Conservation (phyloP, 108 stramenopile species). For the Licmophora abbreviata region DNA sequence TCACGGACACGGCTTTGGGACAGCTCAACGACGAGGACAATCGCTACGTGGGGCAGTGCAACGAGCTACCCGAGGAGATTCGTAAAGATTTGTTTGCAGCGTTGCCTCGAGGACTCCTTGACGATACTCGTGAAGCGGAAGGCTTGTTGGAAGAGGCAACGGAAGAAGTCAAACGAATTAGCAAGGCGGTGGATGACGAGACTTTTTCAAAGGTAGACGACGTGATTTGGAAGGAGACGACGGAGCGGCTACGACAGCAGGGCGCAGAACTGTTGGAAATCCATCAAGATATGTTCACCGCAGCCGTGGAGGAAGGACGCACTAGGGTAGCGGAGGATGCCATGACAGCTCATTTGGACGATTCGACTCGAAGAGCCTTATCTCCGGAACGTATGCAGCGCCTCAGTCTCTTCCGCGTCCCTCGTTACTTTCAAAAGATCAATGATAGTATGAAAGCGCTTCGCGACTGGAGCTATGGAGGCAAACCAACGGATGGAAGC, state of each 20-base stretch:
- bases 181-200: constrained; percentile 32
- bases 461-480: constrained; percentile 39
- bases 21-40: constrained; percentile 41
- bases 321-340: constrained; percentile 53
- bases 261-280: constrained; percentile 59
- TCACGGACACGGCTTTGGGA: constrained; percentile 45
- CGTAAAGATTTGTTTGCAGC: constrained; percentile 38
- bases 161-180: constrained; percentile 27
- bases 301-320: constrained; percentile 72
- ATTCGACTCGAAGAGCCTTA: constrained; percentile 23
- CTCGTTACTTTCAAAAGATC: constrained; percentile 55
- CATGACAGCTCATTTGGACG: constrained; percentile 60
- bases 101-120: constrained; percentile 54
- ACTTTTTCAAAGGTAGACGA: constrained; percentile 19
- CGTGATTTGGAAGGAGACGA: constrained; percentile 46
- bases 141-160: constrained; percentile 22
- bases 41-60: constrained; percentile 51
- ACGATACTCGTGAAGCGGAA: constrained; percentile 17
- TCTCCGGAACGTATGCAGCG: constrained; percentile 68
- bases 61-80: constrained; percentile 42
- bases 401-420: constrained; percentile 64
- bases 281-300: constrained; percentile 80
- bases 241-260: constrained; percentile 40
- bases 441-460: constrained; percentile 42
- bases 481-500: constrained; percentile 4